These are phyloP conservation scores for Allium fistulosum DNA, from an alignment of 106 monocot species.

Conservation along the genomic window DNA sequence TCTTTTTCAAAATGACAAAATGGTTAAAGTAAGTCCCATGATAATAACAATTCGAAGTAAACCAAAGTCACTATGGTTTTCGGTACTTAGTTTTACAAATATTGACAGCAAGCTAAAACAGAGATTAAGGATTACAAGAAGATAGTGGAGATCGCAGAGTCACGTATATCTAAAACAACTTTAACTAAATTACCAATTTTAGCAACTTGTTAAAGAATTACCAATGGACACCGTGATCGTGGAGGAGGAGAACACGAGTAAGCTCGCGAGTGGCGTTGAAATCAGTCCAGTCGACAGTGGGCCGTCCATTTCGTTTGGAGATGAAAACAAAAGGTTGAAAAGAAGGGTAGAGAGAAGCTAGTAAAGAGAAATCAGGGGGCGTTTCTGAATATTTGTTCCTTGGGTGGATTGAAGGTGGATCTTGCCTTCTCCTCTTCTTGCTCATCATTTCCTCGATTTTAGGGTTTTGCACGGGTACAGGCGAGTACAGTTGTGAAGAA, in stretches of 20 bases:
- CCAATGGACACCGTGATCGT: constrained; percentile 87
- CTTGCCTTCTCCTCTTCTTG: constrained; percentile 54
- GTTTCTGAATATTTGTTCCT: constrained; percentile 67
- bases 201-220: constrained; percentile 3
- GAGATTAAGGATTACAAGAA: too few species aligned
- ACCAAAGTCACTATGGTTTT: too few species aligned
- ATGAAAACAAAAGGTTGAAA: constrained; percentile 63
- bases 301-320: constrained; percentile 30
- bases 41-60: too few species aligned
- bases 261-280: constrained; percentile 94
- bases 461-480: too few species aligned
- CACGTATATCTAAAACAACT: too few species aligned
- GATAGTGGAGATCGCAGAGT: too few species aligned
- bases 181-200: too few species aligned
- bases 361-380: constrained; percentile 69
- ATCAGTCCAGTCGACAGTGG: constrained; percentile 83
- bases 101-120: too few species aligned
- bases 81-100: too few species aligned
- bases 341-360: constrained; percentile 93
- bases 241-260: constrained; percentile 83
- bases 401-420: constrained; percentile 55
- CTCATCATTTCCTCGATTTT: constrained; percentile 28
- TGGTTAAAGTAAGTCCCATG: too few species aligned
- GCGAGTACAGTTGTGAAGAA: too few species aligned
- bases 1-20: too few species aligned